phyloP scores from a whole-genome alignment of 352 stramenopile genomes.

The Phytophthora pisi region DNA sequence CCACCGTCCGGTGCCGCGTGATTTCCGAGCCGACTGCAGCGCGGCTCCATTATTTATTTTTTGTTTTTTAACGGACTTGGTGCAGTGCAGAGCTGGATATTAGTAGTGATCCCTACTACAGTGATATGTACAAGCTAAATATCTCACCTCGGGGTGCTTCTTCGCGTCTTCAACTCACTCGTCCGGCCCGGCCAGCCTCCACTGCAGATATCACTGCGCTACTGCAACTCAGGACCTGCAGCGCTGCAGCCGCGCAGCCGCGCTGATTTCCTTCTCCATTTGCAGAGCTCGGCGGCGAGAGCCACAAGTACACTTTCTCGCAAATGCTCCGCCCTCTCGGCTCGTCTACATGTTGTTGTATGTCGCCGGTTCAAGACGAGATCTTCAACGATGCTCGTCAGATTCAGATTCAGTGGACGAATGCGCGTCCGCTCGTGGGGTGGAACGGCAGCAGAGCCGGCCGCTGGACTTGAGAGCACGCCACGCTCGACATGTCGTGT shows the following conservation, averaged over 20 bases:
- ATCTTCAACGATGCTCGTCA: slow-evolving; percentile 11
- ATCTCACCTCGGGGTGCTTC: slow-evolving; percentile 22
- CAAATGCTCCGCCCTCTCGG: not conserved
- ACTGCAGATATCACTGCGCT: slow-evolving; percentile 18
- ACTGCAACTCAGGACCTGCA: slow-evolving; percentile 19
- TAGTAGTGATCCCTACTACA: not conserved
- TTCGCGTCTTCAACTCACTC: slow-evolving; percentile 14
- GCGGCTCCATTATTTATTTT: not conserved
- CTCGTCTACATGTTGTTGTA: not conserved
- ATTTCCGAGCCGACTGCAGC: slow-evolving; percentile 14
- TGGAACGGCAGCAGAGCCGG: slow-evolving; percentile 25
- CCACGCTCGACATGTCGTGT: slow-evolving; percentile 29
- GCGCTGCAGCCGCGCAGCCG: slow-evolving; percentile 10
- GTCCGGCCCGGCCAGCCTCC: not conserved
- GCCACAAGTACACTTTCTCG: slow-evolving; percentile 3
- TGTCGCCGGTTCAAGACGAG: slow-evolving; percentile 24
- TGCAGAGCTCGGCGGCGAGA: slow-evolving; percentile 1
- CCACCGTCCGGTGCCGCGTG: not conserved
- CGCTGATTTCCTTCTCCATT: slow-evolving; percentile 22
- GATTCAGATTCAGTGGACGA: slow-evolving; percentile 25
- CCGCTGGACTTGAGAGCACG: slow-evolving; percentile 19
- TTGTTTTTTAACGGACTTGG: slow-evolving; percentile 4
- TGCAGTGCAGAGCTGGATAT: slow-evolving; percentile 10
- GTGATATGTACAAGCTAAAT: slow-evolving; percentile 6
- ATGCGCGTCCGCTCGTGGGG: slow-evolving; percentile 23